phyloP scores from a whole-genome alignment of 345 rosid species.

The Boechera stricta region DNA sequence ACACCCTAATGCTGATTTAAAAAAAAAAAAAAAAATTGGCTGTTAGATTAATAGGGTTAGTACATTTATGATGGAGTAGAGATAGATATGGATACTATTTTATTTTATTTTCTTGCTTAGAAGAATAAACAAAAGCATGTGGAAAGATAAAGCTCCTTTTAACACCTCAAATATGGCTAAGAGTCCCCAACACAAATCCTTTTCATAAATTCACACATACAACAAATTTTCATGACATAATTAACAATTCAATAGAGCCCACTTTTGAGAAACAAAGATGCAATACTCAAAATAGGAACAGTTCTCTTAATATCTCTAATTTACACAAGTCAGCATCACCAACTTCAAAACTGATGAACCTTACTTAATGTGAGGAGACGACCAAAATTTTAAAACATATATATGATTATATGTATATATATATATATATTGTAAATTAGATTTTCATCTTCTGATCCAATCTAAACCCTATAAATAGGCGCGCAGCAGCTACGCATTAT shows the following conservation, averaged over 20 bases:
- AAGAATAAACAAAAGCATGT: conserved; percentile 42
- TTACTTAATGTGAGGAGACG: background rate
- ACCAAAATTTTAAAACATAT: background rate
- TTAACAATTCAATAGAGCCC: conserved; percentile 32
- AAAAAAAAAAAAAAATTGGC: background rate
- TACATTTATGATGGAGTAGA: conserved; percentile 9
- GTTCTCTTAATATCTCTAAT: conserved; percentile 26
- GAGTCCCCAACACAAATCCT: conserved; percentile 42
- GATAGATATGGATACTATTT: conserved; percentile 28
- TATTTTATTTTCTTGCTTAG: conserved; percentile 1
- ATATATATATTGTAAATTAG: background rate
- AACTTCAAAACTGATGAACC: conserved; percentile 24
- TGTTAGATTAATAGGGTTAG: conserved; percentile 25
- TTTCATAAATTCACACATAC: conserved; percentile 38
- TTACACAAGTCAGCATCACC: conserved; percentile 32
- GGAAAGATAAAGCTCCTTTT: conserved; percentile 33
- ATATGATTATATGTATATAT: no score
- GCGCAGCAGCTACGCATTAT: no score
- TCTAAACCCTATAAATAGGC: background rate
- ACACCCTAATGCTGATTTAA: background rate
- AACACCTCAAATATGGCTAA: conserved; percentile 41
- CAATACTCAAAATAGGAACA: conserved; percentile 36
- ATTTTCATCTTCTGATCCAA: conserved; percentile 1
- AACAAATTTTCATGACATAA: conserved; percentile 40
- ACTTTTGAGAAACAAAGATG: conserved; percentile 37